Percentiles rank a stretch among this genome's conserved stretches.
Evolutionary conservation across 2,329 filamentous ascomycete genomes (phyloP).

Genomic region (Phialemoniopsis sp.): DNA sequence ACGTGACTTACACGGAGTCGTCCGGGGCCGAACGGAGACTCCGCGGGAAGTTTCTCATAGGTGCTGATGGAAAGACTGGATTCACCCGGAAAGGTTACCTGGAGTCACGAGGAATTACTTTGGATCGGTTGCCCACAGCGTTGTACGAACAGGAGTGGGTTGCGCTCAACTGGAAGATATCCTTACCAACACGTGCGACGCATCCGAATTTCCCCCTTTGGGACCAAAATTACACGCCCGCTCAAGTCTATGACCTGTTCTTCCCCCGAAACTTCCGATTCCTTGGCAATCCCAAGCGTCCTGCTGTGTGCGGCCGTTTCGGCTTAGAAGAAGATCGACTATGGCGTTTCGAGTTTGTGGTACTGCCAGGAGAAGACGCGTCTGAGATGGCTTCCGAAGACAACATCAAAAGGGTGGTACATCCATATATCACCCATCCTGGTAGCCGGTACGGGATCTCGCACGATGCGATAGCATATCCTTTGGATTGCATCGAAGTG

Average conservation of each 20-base stretch:
- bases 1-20: background rate
- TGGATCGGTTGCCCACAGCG: background rate
- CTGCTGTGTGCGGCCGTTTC: slow-evolving; percentile 20
- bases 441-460: too few species aligned
- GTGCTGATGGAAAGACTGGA: slow-evolving; percentile 23
- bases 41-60: background rate
- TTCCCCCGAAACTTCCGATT: slow-evolving; percentile 21
- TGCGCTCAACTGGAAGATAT: slow-evolving; percentile 17
- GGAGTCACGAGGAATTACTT: slow-evolving; percentile 14
- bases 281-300: slow-evolving; percentile 16
- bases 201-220: slow-evolving; percentile 22
- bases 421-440: too few species aligned
- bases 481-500: too few species aligned
- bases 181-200: slow-evolving; percentile 15
- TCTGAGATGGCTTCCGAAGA: too few species aligned
- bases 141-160: too few species aligned
- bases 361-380: too few species aligned
- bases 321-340: slow-evolving; percentile 17
- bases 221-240: slow-evolving; percentile 17
- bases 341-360: slow-evolving; percentile 22
- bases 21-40: background rate
- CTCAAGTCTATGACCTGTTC: slow-evolving; percentile 20
- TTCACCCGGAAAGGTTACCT: slow-evolving; percentile 13
- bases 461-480: too few species aligned
- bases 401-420: too few species aligned